Base-by-base conservation (phyloP, 2,329 filamentous ascomycete species). In the Helotiales sp. region DNA sequence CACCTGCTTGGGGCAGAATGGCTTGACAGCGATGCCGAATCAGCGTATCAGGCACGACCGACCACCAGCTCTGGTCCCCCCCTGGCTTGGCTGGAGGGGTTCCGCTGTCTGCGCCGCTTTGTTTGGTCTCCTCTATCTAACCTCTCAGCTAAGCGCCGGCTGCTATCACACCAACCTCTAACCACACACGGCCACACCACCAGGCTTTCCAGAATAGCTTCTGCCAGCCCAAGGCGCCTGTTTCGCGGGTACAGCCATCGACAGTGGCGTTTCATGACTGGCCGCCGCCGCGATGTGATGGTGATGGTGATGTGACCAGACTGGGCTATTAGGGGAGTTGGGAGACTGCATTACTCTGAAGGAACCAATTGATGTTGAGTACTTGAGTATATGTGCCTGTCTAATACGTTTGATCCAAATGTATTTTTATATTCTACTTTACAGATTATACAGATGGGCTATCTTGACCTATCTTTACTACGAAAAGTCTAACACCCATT, bases 211-310 rank as follows among this genome's bases (percentile, higher is more conserved):
- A 40, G 37, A 28, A 60, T 60, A 45, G 37, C 40, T 30, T 60
- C 37, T 49, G n/a, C 11, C 57, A 30, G 20, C 15, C 30, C 17
- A 64, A 24, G 34, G 70, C 71, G 71, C 66, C 69, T 73, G 73
- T 75, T 75, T 75, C 73, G 74, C 64, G 61, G 47, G 37, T 32
- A n/a, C 17, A 45, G 24, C 57, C 24, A 60, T 60, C 40, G 37
- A 45, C 22, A n/a, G 52, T 30, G 62, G 20, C 54, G 72, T 74
- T 74, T 74, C 72, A 74, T 71, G 67, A 69, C 66, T 69, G 70
- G 70, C 63, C 65, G 55, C 63, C 65, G 55, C 26, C 40, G 52
- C 45, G 58, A 59, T 72, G 69, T 70, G 71, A 70, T 67, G 65
- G 28, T 13, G 47, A 50, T 24, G 47, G 24, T 28, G 22, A 37